These are phyloP conservation scores for Sedum album DNA, from an alignment of 164 flowering plant genomes.

Conservation along the genomic window DNA sequence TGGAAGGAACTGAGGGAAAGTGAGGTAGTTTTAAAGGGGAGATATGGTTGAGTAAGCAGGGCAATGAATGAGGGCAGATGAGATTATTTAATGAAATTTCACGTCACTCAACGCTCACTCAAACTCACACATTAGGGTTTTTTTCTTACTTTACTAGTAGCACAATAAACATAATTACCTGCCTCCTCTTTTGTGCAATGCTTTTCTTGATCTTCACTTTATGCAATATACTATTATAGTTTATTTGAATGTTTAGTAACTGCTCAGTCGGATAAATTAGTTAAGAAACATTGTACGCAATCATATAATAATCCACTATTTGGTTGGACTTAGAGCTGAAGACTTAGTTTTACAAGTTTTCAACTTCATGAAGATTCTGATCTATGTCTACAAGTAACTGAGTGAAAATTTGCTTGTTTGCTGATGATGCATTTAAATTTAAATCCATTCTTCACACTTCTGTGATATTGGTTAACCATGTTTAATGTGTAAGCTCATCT, in stretches of 20 bases:
- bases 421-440: too few relatives aligned
- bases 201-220: constrained; percentile 2
- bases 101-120: constrained; percentile 11
- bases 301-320: neutral
- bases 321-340: constrained; percentile 4
- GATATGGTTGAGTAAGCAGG: neutral
- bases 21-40: constrained; percentile 5
- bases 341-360: constrained; percentile 3
- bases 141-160: neutral
- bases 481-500: too few relatives aligned
- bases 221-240: neutral
- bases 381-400: neutral
- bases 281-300: neutral
- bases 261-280: neutral
- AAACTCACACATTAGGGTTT: neutral
- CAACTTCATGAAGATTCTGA: constrained; percentile 2
- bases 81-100: constrained; percentile 8
- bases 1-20: constrained; percentile 1
- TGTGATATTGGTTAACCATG: too few relatives aligned
- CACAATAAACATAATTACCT: neutral
- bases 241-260: neutral
- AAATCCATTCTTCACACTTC: too few relatives aligned
- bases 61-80: constrained; percentile 10
- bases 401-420: neutral
- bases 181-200: neutral